These are phyloP conservation scores for Cornus florida DNA, from an alignment of 148 eudicot species.

Conservation along the genomic window DNA sequence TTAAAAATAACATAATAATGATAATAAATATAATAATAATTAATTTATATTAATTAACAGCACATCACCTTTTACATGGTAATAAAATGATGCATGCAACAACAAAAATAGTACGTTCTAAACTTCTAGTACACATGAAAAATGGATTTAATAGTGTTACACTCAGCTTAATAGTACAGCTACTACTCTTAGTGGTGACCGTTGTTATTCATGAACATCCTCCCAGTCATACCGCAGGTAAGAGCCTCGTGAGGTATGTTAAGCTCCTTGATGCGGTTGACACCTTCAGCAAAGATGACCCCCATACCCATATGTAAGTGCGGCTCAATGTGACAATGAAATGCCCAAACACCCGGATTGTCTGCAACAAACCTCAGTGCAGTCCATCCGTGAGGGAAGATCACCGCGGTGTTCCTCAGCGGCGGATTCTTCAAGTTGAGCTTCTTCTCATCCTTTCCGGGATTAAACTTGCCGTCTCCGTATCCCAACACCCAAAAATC, in stretches of 20 bases:
- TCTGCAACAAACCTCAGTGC: conserved; percentile 77
- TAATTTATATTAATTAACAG: too few relatives aligned
- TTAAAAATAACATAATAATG: too few relatives aligned
- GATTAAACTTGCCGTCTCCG: conserved; percentile 67
- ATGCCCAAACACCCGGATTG: conserved; percentile 93
- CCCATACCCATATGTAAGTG: conserved; percentile 98
- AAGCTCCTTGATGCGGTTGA: conserved; percentile 21
- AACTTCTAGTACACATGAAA: too few relatives aligned
- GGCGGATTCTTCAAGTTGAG: conserved; percentile 79
- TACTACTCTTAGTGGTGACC: too few relatives aligned
- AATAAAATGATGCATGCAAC: too few relatives aligned
- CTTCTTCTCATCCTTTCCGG: conserved; percentile 35
- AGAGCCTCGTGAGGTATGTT: conserved; percentile 62
- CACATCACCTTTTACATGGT: too few relatives aligned
- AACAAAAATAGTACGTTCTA: too few relatives aligned
- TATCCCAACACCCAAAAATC: conserved; percentile 93
- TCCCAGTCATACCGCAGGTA: conserved; percentile 66
- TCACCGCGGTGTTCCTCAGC: conserved; percentile 63
- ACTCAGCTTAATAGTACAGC: too few relatives aligned
- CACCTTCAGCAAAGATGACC: conserved; percentile 63
- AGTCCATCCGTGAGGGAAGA: conserved; percentile 86
- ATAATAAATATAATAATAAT: too few relatives aligned
- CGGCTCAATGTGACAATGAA: conserved; percentile 93
- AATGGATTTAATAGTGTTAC: too few relatives aligned
- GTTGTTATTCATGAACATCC: conserved; percentile 46